Percentiles rank a stretch among this genome's conserved stretches.
Conservation (phyloP, 2,329 filamentous ascomycete genomes). For the Xylariaceae sp. region DNA sequence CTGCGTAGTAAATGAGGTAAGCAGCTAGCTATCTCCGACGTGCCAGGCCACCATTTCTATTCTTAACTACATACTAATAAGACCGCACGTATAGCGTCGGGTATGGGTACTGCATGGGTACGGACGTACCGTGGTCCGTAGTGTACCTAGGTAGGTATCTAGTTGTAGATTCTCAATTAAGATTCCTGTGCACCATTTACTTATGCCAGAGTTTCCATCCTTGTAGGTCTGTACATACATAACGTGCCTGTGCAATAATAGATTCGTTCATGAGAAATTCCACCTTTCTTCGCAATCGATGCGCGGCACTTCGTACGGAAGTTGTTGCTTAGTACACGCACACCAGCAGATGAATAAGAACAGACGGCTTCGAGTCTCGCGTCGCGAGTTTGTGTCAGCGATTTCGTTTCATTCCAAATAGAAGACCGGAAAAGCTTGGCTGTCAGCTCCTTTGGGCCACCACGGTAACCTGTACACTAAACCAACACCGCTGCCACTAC, state of each 20-base stretch:
- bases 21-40: not conserved
- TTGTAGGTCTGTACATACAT: too few relatives aligned
- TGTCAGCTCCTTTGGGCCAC: conserved; percentile 6
- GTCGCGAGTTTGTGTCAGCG: conserved; percentile 17
- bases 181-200: too few relatives aligned
- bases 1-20: conserved; percentile 12
- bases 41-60: conserved; percentile 15
- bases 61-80: conserved; percentile 12
- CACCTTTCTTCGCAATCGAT: too few relatives aligned
- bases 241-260: too few relatives aligned
- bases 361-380: too few relatives aligned
- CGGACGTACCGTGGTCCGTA: too few relatives aligned
- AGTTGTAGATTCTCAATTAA: too few relatives aligned
- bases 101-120: too few relatives aligned
- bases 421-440: conserved; percentile 3
- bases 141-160: too few relatives aligned
- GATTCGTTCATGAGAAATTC: too few relatives aligned
- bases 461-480: conserved; percentile 6
- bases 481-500: not conserved
- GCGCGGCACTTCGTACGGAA: conserved; percentile 10
- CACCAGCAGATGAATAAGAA: too few relatives aligned
- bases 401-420: conserved; percentile 22
- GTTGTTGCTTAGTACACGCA: not conserved
- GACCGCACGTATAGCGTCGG: conserved; percentile 2
- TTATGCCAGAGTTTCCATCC: too few relatives aligned